Base-by-base conservation (phyloP, 257 asterid species). In the Anisodus acutangulus region DNA sequence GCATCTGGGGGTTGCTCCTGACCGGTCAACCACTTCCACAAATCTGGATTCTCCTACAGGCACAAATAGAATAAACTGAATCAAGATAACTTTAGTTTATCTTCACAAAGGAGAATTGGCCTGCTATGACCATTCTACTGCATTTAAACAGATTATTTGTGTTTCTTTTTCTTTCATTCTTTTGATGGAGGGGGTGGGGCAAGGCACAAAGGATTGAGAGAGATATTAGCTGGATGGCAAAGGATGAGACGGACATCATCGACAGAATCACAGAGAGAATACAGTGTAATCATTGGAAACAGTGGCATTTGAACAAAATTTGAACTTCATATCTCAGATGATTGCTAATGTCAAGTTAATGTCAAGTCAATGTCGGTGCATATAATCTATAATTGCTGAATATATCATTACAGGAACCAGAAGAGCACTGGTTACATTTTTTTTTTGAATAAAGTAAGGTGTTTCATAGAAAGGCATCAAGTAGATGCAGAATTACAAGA, bases 41-140 rank as follows among this genome's bases (percentile, higher is more conserved):
- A 90, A 90, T 95, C 98, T 3, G 99, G 99, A 88, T 92, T 95
- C 86, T 95, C 99, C 99, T 95, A 95, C 84, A 86, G 63, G 71
- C 63, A 8, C 26, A 51, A 51, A 26, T 2, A 45, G 6, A 78
- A 83, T 51, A 76, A 51, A 16, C n/a, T 26, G 81, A 51, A 53
- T 51, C 62, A 51, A 26, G 63, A 13, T 9, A 57, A 45, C 47
- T 55, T 11, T 8, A 47, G 10, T 72, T 70, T 53, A 79, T 47
- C 26, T 1, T n/a, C 59, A 8, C 39, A 45, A 41, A 39, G 43
- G 58, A 67, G 43, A 39, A 13, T 15, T 22, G 8, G 5, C 45
- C 16, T 5, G 71, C 17, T 22, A 9, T 8, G 0, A 17, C 9
- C 47, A 51, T 51, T 76, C 43, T 51, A 12, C 81, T 51, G 8